Base-by-base conservation (phyloP, 2,329 filamentous ascomycete species). In the Hyphodiscus sp. region DNA sequence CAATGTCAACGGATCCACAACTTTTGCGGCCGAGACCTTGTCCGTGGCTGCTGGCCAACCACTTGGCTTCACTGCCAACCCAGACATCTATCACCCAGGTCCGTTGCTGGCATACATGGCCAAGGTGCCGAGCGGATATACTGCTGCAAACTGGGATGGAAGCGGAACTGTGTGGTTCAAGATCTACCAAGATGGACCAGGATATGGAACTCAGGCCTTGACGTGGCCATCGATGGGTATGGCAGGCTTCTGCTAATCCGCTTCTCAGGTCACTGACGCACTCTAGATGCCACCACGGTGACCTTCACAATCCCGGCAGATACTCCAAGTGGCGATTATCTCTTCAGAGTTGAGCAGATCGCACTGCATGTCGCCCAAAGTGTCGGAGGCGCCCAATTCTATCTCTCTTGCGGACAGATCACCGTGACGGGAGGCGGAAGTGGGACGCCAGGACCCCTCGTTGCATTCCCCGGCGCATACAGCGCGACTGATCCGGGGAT, bases 391-490 rank as follows among this genome's bases (percentile, higher is more conserved):
- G 58, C 60, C 9, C 63, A 65, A 13, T 63, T 62, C 41, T 65
- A 61, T 50, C 33, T 73, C 46, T 67, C 67, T 6, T 75, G 73
- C 51, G 67, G 67, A 4, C 73, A 75, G 57, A 61, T 74, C 51
- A 71, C 68, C 46, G 67, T 75, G 18, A 72, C 71, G 0, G 70
- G 68, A 15, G 70, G 71, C 11, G 73, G 71, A 6, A 68, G 52
- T 52, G 66, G 69, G n/a, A 65, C 57, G 7, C 72, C 72, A 1
- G 61, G 64, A 2, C 70, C 70, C 1, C 57, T 63, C 0, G 65
- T 67, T 47, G 61, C 60, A 42, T 70, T 72, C 56, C 70, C 70
- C 0, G 65, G 68, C 20, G 69, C 68, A 0, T 72, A 71, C 61
- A 60, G 61, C 43, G 60, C 59, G 1, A 68, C 60, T 5, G 68